Evolutionary conservation across 805 yeast species (phyloP), one percentile per base, ranked within the genome.

Genomic region (Komagataella kurtzmanii): DNA sequence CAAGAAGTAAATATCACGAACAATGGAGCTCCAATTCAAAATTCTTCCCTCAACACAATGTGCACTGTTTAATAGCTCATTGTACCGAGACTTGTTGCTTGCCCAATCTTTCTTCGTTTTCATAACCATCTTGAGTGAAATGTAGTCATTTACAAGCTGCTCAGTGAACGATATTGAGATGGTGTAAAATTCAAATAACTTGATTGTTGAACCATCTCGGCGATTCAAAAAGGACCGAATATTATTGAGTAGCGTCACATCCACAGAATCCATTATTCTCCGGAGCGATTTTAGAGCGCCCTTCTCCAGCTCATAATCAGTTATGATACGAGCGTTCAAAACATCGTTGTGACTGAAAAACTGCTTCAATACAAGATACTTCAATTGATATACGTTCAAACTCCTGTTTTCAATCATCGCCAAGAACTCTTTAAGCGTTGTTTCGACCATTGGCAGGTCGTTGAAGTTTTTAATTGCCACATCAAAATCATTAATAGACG

Each of bases 71-170:
- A 30, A 5, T 14, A 70, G 53, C 3, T 70, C 73, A 3, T 52
- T 54, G 1, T 54, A 18, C 3, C 52, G 46, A 5, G 57, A 44
- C 49, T 57, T 62, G 21, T 52, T 54, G 5, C 54, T 55, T 2
- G 54, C 57, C 48, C 21, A 24, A 36, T 44, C 43, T 47, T 58
- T 62, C 47, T 56, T 63, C 6, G 57, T 48, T 44, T 59, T 63
- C 19, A 56, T 53, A 43, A 61, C 63, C 23, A 57, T 55, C 17
- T 53, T 54, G 24, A 69, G 53, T 2, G 65, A 55, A 4, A 77
- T 63, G 55, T 69, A 74, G 2, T 60, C 51, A 56, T 79, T 79
- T 3, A 71, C 65, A 10, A 77, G 57, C 0, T 74, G 51, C 53
- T 79, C 84, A 49, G 63, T 64, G 1, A 76, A 60, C 2, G 76